phyloP scores from a whole-genome alignment of 2,329 filamentous ascomycete genomes.

The Xylaria digitata region DNA sequence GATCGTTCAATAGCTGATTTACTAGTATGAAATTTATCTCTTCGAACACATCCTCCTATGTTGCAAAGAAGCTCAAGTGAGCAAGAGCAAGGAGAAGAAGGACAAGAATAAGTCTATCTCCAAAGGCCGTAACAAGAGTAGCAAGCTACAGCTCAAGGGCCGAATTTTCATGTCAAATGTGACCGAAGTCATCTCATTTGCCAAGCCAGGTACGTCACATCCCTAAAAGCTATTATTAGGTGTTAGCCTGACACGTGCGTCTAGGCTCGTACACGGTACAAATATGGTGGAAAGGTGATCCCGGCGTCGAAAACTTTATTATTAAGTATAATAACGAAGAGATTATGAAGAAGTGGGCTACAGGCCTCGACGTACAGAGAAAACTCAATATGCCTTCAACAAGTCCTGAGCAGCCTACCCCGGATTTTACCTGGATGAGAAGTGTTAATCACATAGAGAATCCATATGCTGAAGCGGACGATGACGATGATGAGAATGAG shows the following conservation, averaged over 20 bases:
- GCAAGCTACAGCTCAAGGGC: constrained; percentile 93
- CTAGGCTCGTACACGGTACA: constrained; percentile 92
- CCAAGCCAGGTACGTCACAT: constrained; percentile 80
- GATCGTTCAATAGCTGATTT: constrained; percentile 38
- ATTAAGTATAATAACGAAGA: constrained; percentile 95
- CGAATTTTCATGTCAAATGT: constrained; percentile 99
- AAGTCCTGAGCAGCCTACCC: constrained; percentile 64
- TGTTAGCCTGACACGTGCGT: constrained; percentile 27
- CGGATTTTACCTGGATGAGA: constrained; percentile 84
- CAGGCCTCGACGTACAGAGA: constrained; percentile 80
- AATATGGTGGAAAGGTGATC: constrained; percentile 98
- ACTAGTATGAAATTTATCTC: constrained; percentile 94
- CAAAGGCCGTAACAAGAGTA: constrained; percentile 72
- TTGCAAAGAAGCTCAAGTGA: constrained; percentile 92
- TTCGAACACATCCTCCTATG: constrained; percentile 96
- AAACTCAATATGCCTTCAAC: constrained; percentile 66
- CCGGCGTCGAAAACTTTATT: constrained; percentile 94
- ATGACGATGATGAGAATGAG: constrained; percentile 70
- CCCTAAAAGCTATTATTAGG: constrained; percentile 27
- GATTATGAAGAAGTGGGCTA: constrained; percentile 91
- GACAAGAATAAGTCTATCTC: constrained; percentile 70
- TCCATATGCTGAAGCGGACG: constrained; percentile 77
- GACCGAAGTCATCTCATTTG: constrained; percentile 88
- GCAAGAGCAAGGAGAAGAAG: constrained; percentile 83
- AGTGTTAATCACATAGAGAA: constrained; percentile 78